Evolutionary conservation across 1,284 basidiomycete genomes (phyloP), one percentile per base, ranked within the genome.

Genomic region (Boletellus deceptivus): DNA sequence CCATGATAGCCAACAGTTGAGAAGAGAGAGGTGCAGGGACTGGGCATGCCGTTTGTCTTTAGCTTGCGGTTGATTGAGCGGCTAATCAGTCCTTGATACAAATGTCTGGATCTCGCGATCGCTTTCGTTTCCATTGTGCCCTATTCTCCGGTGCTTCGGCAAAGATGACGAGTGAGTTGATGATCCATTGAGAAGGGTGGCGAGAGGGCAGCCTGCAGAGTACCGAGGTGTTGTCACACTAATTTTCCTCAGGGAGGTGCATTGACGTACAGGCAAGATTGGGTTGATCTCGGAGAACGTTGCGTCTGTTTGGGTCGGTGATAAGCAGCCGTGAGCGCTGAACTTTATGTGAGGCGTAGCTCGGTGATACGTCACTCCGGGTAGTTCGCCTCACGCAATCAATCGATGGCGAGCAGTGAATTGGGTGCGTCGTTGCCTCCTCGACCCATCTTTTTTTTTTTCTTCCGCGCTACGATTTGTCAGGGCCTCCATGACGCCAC

Each of bases 71-170:
- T 70, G 79, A 76, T 72, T 62, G 69, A 64, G 73, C 74, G 84
- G 82, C 75, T 79, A 86, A 86, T 86, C 83, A 84, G 84, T 71
- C 77, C 71, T 72, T 76, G 80, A 67, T 70, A 84, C 79, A 86
- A 49, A 43, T 44, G 27, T 44, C 11, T 34, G 38, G 36, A 46
- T 52, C 25, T 25, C 8, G 25, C 25, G 13, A 20, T 45, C 14
- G 16, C 11, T 31, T 25, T 29, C 24, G 22, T 52, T 40, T 33
- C 3, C 17, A n/a, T 14, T 45, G 4, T 34, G 35, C 42, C 35
- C 9, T 1, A 2, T 41, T 40, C 22, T 31, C 36, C 14, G 39
- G 22, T 40, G 13, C 17, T 41, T 22, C 7, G 25, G 31, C 34
- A 25, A 48, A 48, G 24, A 14, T 39, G 49, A 43, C 33, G 16